Evolutionary conservation across 257 asterid species (phyloP).

Genomic region (Capsicum pubescens): DNA sequence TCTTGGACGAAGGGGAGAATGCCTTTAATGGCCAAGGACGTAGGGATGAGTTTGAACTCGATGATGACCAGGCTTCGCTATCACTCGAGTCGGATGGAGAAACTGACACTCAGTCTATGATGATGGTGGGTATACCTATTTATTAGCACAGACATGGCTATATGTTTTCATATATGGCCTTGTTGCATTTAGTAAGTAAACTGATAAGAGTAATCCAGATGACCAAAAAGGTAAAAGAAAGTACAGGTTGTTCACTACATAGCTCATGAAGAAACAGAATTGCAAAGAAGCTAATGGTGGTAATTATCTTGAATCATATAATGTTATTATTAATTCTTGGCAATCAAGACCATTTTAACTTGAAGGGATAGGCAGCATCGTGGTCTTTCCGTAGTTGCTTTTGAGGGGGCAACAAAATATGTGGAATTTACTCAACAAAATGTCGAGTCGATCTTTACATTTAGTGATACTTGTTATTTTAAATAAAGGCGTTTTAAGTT

Average conservation of each 20-base stretch:
- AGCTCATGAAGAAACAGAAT: background rate
- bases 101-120: constrained; percentile 77
- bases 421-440: constrained; percentile 13
- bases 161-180: background rate
- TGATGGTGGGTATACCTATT: constrained; percentile 64
- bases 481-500: background rate
- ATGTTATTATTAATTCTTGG: background rate
- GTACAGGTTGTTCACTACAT: constrained; percentile 16
- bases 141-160: background rate
- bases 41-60: constrained; percentile 59
- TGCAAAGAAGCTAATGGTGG: background rate
- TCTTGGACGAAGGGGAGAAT: constrained; percentile 66
- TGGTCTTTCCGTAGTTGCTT: constrained; percentile 12
- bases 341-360: background rate
- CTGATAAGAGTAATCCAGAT: background rate
- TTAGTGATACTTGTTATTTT: background rate
- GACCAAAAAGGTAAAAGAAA: background rate
- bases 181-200: constrained; percentile 6
- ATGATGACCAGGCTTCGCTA: constrained; percentile 80
- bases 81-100: constrained; percentile 77
- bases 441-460: background rate
- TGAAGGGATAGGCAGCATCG: background rate
- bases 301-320: constrained; percentile 10
- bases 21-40: constrained; percentile 47
- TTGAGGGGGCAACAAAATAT: background rate